A percentile compares a stretch with the other conserved stretches of the same genome.
Conservation (phyloP, 345 rosid species). For the Alliaria petiolata region DNA sequence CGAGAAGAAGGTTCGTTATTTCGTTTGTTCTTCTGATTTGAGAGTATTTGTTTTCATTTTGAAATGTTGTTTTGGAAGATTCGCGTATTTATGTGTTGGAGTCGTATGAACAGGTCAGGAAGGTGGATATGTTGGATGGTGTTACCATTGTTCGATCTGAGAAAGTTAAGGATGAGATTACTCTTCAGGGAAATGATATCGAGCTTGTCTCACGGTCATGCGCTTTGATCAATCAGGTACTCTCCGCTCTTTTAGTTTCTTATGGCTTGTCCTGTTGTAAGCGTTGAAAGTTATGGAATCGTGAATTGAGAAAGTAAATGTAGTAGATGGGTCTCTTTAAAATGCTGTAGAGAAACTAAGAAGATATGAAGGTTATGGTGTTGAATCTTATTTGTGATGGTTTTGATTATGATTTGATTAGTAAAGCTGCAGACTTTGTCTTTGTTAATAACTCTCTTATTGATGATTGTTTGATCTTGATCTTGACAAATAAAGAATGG, state of each 20-base stretch:
- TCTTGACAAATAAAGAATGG: background rate
- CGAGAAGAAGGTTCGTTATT: constrained; percentile 45
- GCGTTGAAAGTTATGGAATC: background rate
- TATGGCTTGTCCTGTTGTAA: background rate
- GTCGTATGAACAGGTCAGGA: constrained; percentile 37
- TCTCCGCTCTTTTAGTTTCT: background rate
- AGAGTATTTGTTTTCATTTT: background rate
- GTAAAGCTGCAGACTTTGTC: too few relatives aligned
- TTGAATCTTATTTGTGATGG: too few relatives aligned
- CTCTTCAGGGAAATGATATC: constrained; percentile 45
- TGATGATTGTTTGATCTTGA: too few relatives aligned
- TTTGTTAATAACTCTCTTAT: too few relatives aligned
- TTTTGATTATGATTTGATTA: background rate
- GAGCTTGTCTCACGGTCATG: constrained; percentile 47
- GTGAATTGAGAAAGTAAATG: background rate
- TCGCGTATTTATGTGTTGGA: background rate
- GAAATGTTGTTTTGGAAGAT: background rate
- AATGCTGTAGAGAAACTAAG: background rate
- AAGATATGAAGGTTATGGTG: too few relatives aligned
- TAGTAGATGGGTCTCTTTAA: background rate
- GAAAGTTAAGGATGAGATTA: constrained; percentile 49
- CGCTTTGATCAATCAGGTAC: constrained; percentile 52
- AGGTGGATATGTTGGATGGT: constrained; percentile 50
- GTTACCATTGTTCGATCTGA: constrained; percentile 44
- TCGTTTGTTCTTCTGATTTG: background rate